Base-by-base conservation (phyloP, 1,139 yeast genomes). In the Yamadazyma trypodendri region DNA sequence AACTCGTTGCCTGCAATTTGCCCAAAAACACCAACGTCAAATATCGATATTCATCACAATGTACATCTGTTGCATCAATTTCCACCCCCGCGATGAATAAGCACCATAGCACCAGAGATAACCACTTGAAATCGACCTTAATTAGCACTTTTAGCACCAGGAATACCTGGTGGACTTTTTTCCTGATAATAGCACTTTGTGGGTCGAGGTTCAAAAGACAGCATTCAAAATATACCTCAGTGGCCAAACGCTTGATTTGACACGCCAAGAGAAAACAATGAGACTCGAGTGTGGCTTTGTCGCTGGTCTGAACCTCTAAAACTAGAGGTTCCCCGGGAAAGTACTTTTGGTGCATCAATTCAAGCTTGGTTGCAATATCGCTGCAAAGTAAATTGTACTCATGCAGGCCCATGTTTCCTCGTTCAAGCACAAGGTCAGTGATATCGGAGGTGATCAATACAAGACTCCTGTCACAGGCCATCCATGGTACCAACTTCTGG, bases 401-500 rank as follows among this genome's bases (percentile, higher is more conserved):
- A 14, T 15, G 31, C 11, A 3, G 5, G 11, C 4, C 20, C 20
- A 28, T 4, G 12, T 28, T 28, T 11, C n/a, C 31, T 6, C 31
- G 20, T 12, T 28, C 31, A 6, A 28, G 18, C 6, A n/a, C 11
- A 17, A 28, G 31, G 17, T 28, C 31, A 4, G 31, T 28, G 18
- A 28, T 17, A 17, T 28, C 31, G 4, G 31, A 28, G 11, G 17
- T 17, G 9, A 28, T 17, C 20, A 17, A 14, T 16, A 28, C 5
- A 4, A 28, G 12, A 5, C 22, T 8, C 12, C 31, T 15, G 16
- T 28, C 22, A 28, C 31, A 28, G 3, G 12, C 31, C 31, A 28
- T 28, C 31, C 31, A 28, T 11, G 31, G n/a, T 6, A 28, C 22
- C 14, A 28, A n/a, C 31, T 28, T 28, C 17, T 28, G 11, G 20